Evolutionary conservation across 208 protist species (phyloP), one percentile per base, ranked within the genome.

Genomic region (Porcisia deanei): DNA sequence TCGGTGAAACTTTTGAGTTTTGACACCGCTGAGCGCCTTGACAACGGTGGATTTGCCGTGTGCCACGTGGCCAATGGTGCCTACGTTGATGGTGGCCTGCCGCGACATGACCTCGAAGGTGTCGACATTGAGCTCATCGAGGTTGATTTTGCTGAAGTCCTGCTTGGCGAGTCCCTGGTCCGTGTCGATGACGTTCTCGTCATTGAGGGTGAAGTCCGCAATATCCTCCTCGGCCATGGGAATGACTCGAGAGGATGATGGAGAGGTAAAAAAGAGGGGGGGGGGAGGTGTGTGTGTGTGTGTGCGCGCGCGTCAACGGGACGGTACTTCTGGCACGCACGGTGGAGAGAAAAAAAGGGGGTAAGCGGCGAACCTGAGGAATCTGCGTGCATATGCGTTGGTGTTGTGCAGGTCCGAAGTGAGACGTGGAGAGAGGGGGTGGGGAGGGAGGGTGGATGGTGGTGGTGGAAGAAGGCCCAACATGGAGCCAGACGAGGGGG

Each of bases 1-100:
- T 82, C 95, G 98, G 87, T 99, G 99, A 88, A 99, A 99, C 83
- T 99, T 97, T 71, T 99, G 98, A 64, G 99, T 99, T 93, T 99
- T 97, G 60, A 99, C 98, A 49, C 98, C 99, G 67, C 98, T 99
- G 43, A 99, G 98, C 47, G 99, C 98, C 81, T 99, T 99, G 64
- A 99, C 99, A 18, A 99, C 97, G 41, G 99, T 99, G 53, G 99
- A 99, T 88, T 99, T 99, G 77, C 99, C 99, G 93, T 99, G 99
- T 5, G 99, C 99, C 43, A 99, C 99, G 85, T 99, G 99, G 59
- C 99, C 99, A 83, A 99, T 99, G 30, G 99, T 99, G 74, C 98
- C 99, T 77, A 99, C 99, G 86, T 99, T 99, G 72, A 99, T 99
- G 12, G 99, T 99, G 12, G 99, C 99, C 90, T 99, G 99, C n/a